Base-by-base conservation (phyloP, 2,329 filamentous ascomycete genomes). In the Graphilbum ipis-grandicollis region DNA sequence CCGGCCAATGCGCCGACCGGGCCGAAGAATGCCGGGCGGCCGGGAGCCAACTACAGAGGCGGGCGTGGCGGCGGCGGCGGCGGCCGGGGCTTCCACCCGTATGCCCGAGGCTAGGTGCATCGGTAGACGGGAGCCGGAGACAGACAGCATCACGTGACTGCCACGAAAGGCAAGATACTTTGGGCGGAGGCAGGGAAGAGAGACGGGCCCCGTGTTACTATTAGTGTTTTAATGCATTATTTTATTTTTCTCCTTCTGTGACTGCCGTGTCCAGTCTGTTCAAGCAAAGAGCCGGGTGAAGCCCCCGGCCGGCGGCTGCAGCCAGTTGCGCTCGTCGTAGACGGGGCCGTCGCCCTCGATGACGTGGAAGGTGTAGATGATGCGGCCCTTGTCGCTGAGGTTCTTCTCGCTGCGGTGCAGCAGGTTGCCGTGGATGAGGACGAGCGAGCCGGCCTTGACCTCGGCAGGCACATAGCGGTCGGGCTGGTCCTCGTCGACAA, bases 341-440 rank as follows among this genome's bases (percentile, higher is more conserved):
- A 60, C 63, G 31, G 75, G 63, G 1, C 57, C 67, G 17, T 79
- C 70, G 0, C 39, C 52, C 59, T 96, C 90, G 50, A 96, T 96
- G 40, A 93, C 72, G 61, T 98, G 90, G 55, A 96, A 98, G 0
- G 90, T 96, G 57, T 96, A 98, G 37, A 94, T 93, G 52, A 90
- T 92, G 46, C 88, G 68, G 18, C 86, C 85, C 63, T 83, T 88
- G 44, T 68, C 58, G 53, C 86, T 93, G 39, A 71, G 68, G 54
- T 98, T 98, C 65, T 71, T 82, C 69, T 93, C 85, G 53, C 86
- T 94, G 71, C 93, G 93, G 58, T 98, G 90, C 60, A 96, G 54
- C 48, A 94, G 59, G 56, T 96, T 96, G 2, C 90, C 90, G 60
- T 98, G 88, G 45, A 98, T 96, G 43, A 98, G 59, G 34, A 96